phyloP scores from a whole-genome alignment of 495 filamentous ascomycete genomes.

The Chaetomium fimeti region DNA sequence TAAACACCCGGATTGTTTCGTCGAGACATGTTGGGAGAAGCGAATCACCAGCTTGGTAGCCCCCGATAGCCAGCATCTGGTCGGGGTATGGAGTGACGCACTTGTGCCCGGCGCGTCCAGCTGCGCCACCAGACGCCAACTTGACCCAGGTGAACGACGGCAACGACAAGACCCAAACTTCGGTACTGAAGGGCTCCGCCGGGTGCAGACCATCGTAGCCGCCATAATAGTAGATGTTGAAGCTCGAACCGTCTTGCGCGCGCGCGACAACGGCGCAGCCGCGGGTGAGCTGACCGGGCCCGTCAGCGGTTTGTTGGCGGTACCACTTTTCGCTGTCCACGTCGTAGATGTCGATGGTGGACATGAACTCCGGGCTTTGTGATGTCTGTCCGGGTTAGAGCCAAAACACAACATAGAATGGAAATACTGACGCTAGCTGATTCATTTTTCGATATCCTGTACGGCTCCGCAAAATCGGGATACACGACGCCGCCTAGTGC shows the following conservation, averaged over 20 bases:
- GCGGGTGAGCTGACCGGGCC: conserved; percentile 58
- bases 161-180: conserved; percentile 71
- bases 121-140: conserved; percentile 47
- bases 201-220: conserved; percentile 57
- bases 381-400: conserved; percentile 36
- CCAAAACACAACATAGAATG: not conserved
- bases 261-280: conserved; percentile 66
- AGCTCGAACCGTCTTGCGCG: conserved; percentile 59
- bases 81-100: conserved; percentile 69
- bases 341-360: conserved; percentile 68
- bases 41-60: conserved; percentile 38
- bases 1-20: conserved; percentile 61
- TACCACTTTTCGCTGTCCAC: conserved; percentile 58
- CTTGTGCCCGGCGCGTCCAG: conserved; percentile 60
- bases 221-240: conserved; percentile 76
- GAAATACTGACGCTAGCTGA: conserved; percentile 44
- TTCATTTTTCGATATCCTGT: conserved; percentile 35
- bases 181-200: conserved; percentile 50
- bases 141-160: conserved; percentile 77
- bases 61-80: conserved; percentile 71
- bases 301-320: conserved; percentile 58
- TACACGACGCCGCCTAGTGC: conserved; percentile 65
- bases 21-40: conserved; percentile 46
- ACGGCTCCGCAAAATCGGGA: conserved; percentile 45
- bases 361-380: conserved; percentile 60